phyloP scores from a whole-genome alignment of 2,329 filamentous ascomycete species.

The Davidsoniella eucalypti region DNA sequence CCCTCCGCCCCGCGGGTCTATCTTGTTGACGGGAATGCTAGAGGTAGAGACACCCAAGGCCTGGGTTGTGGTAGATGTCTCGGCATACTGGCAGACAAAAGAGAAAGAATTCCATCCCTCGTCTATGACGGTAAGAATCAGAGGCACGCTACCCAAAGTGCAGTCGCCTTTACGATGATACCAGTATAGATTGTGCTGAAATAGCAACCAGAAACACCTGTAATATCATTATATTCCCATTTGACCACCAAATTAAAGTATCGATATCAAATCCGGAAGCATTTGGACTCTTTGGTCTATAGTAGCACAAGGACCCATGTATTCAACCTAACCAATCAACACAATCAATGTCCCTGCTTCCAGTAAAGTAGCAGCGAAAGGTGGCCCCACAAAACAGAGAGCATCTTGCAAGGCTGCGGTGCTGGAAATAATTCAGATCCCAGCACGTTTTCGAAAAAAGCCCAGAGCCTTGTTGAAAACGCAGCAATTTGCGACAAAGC shows the following conservation, averaged over 20 bases:
- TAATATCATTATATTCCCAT: too few relatives aligned
- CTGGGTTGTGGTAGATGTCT: constrained; percentile 27
- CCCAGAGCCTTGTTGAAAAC: too few relatives aligned
- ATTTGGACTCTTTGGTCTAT: too few relatives aligned
- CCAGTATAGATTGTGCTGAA: not conserved
- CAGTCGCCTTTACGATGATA: constrained; percentile 12
- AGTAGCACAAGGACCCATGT: too few relatives aligned
- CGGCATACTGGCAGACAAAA: constrained; percentile 33
- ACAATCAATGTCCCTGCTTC: not conserved
- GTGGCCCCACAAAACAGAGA: not conserved
- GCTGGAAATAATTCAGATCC: constrained; percentile 1
- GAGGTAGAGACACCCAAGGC: constrained; percentile 25
- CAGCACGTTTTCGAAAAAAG: not conserved
- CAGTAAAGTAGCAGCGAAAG: too few relatives aligned
- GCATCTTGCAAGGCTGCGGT: not conserved
- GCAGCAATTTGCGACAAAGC: too few relatives aligned
- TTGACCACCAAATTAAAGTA: too few relatives aligned
- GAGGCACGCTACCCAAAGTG: constrained; percentile 14
- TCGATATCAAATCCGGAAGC: not conserved
- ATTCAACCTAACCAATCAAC: not conserved
- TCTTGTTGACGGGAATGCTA: constrained; percentile 30
- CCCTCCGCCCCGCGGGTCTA: constrained; percentile 28
- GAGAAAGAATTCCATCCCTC: constrained; percentile 21
- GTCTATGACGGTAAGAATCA: constrained; percentile 5
- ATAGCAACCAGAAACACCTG: too few relatives aligned